Base-by-base conservation (phyloP, 2,329 filamentous ascomycete genomes). In the Pseudomassariella vexata region DNA sequence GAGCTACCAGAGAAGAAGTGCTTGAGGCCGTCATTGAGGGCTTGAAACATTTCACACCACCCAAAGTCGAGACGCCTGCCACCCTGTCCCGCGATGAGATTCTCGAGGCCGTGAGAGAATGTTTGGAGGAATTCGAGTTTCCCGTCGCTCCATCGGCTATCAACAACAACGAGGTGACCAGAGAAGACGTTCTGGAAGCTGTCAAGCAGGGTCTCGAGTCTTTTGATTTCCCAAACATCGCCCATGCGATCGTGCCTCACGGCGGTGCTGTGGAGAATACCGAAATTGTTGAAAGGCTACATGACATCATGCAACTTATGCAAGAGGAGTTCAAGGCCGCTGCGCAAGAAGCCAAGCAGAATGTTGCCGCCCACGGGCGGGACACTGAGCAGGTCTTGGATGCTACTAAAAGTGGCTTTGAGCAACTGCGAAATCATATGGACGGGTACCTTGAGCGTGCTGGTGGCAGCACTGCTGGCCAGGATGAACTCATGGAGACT, bases 371-470 rank as follows among this genome's bases (percentile, higher is more conserved):
- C 40, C 85, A 79, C 45, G 85, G 83, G 24, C 74, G 79, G 36
- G 86, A 92, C 52, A 90, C 87, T 0, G 88, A 95, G 55, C 86
- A 95, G 54, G 79, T 94, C 9, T 67, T 95, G 5, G 85, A 92
- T 54, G 85, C 87, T 1, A 81, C 94, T 25, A 90, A 87, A 45
- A 86, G 94, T 51, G 88, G 88, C 0, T 70, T 95, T 10, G 87
- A 94, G 45, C 81, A 76, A 44, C 73, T 96, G 6, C 79, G 87
- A 9, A 63, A 67, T 9, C 84, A 94, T 37, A 85, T 96, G 34
- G 86, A 95, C 46, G 68, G 66, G 25, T 94, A 94, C 44, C 79
- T 92, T 36, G 80, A 89, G 47, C 79, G 78, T 28, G 76, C 79
- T 6, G 70, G 77, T 11, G 83, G 83, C 38, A 70, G 76, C 2